phyloP scores from a whole-genome alignment of 2,329 filamentous ascomycete genomes.

The Geosmithia putterillii region DNA sequence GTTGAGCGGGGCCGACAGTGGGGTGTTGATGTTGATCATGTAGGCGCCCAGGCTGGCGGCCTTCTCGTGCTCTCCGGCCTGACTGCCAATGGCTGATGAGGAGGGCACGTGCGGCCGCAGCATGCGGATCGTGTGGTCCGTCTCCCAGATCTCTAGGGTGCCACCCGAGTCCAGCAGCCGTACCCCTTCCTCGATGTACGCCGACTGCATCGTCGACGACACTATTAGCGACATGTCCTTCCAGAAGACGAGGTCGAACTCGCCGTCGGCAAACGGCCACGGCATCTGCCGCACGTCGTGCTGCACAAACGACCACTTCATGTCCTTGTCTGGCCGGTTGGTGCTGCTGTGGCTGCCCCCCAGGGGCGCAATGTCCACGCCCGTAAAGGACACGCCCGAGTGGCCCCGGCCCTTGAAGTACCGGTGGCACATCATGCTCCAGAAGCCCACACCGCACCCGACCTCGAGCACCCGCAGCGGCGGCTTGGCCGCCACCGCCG shows the following conservation, averaged over 20 bases:
- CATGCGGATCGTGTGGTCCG: conserved; percentile 73
- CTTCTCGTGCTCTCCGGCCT: conserved; percentile 45
- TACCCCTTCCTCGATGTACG: conserved; percentile 57
- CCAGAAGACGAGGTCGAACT: conserved; percentile 81
- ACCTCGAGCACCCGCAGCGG: conserved; percentile 74
- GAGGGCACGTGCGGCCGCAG: conserved; percentile 63
- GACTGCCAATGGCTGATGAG: conserved; percentile 20
- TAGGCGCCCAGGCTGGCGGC: conserved; percentile 68
- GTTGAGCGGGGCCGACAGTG: conserved; percentile 70
- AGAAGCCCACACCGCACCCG: conserved; percentile 78
- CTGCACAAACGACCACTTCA: conserved; percentile 81
- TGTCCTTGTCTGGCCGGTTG: conserved; percentile 50
- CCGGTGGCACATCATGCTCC: conserved; percentile 79
- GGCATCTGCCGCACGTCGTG: conserved; percentile 69
- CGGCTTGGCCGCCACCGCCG: conserved; percentile 50
- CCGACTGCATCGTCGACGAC: conserved; percentile 45
- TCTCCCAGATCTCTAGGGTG: conserved; percentile 79
- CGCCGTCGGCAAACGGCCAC: conserved; percentile 64
- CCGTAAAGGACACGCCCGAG: conserved; percentile 62
- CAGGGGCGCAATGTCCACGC: conserved; percentile 68
- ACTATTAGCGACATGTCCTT: conserved; percentile 66
- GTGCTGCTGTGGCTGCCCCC: conserved; percentile 19
- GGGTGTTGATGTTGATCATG: conserved; percentile 69
- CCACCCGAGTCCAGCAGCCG: conserved; percentile 70
- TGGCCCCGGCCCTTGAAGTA: conserved; percentile 61